Conservation (phyloP, 1,284 basidiomycete species). For the Neolentinus lepideus region DNA sequence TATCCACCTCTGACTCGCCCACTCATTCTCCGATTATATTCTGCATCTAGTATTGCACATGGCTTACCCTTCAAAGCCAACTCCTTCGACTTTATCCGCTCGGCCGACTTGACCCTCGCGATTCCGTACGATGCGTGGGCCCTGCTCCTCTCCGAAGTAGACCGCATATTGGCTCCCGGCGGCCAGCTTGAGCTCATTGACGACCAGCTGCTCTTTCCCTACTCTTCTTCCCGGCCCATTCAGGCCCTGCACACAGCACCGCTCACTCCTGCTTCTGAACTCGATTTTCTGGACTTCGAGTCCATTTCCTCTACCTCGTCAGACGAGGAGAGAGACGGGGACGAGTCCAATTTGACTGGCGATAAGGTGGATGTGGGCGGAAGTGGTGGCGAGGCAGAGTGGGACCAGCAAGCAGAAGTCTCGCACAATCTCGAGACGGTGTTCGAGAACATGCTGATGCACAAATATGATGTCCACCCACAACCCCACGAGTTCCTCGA, state of each 20-base stretch:
- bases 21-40: slow-evolving; percentile 6
- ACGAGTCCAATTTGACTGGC: too few relatives aligned
- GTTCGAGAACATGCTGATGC: slow-evolving; percentile 45
- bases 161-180: slow-evolving; percentile 50
- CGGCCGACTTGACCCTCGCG: slow-evolving; percentile 56
- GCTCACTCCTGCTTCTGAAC: not conserved
- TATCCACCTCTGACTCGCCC: too few relatives aligned
- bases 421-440: slow-evolving; percentile 36
- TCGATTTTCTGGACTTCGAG: not conserved
- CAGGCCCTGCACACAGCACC: slow-evolving; percentile 4
- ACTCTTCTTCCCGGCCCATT: slow-evolving; percentile 17
- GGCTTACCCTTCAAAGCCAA: slow-evolving; percentile 50
- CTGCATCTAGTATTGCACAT: slow-evolving; percentile 36
- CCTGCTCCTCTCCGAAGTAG: slow-evolving; percentile 45
- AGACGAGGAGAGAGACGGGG: slow-evolving; percentile 6
- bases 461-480: slow-evolving; percentile 39
- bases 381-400: slow-evolving; percentile 16
- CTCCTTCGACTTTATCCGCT: slow-evolving; percentile 62
- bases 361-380: slow-evolving; percentile 4
- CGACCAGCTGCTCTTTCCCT: slow-evolving; percentile 61
- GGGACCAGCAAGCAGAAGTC: slow-evolving; percentile 26
- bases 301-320: not conserved
- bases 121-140: slow-evolving; percentile 55
- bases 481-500: slow-evolving; percentile 38
- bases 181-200: slow-evolving; percentile 67